A percentile compares a stretch with the other conserved stretches of the same genome.
Evolutionary conservation across 179 eudicot genomes (phyloP).

Genomic region (Nepenthes alata): DNA sequence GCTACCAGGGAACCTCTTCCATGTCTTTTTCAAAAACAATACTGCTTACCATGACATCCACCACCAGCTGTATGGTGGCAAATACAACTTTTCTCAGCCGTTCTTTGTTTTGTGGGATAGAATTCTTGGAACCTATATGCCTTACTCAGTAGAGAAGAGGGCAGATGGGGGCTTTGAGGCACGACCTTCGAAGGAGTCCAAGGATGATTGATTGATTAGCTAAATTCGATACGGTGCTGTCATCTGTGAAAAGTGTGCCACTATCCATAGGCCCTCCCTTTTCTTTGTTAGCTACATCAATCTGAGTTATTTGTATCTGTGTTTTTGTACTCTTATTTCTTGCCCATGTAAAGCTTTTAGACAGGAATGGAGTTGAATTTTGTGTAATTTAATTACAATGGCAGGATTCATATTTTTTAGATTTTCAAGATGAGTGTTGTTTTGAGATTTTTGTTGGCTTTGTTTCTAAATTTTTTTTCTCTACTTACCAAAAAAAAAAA

Average conservation of each 20-base stretch:
- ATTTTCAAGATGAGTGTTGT: too few relatives aligned
- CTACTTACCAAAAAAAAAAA: too few relatives aligned
- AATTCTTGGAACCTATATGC: conserved; percentile 72
- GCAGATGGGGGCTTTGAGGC: conserved; percentile 73
- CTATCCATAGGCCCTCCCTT: conserved; percentile 14
- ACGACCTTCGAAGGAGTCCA: conserved; percentile 48
- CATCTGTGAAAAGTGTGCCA: conserved; percentile 27
- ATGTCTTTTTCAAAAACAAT: conserved; percentile 49
- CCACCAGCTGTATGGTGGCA: conserved; percentile 73
- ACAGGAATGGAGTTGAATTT: conserved; percentile 1
- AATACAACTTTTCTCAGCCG: conserved; percentile 83
- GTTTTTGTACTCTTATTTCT: conserved; percentile 14
- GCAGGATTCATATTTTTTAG: too few relatives aligned
- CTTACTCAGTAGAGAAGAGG: conserved; percentile 53
- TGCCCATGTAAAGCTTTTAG: conserved; percentile 16
- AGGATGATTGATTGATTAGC: conserved; percentile 23
- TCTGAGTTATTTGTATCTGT: conserved; percentile 5
- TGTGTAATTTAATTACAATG: neutral
- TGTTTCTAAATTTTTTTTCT: too few relatives aligned
- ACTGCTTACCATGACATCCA: conserved; percentile 84
- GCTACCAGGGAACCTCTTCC: conserved; percentile 76
- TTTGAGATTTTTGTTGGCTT: too few relatives aligned
- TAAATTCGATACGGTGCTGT: neutral
- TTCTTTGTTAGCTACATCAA: conserved; percentile 4
- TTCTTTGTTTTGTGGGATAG: conserved; percentile 72